Evolutionary conservation across 345 rosid genomes (phyloP).

Genomic region (Gossypium mustelinum): DNA sequence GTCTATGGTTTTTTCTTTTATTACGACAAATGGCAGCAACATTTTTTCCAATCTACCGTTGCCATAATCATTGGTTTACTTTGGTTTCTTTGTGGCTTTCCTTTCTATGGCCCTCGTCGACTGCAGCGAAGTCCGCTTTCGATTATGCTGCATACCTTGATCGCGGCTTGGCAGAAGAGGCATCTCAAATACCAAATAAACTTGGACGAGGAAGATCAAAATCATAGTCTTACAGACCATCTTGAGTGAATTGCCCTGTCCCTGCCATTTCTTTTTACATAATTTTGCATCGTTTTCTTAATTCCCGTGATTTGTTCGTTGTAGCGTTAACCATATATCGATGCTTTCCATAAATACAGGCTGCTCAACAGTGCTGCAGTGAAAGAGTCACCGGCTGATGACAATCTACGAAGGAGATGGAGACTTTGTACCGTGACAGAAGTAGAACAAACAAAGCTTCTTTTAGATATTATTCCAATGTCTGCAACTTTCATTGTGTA

Average conservation of each 20-base stretch:
- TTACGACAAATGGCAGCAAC: not conserved
- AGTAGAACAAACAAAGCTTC: constrained; percentile 5
- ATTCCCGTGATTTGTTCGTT: not conserved
- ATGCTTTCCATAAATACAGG: not conserved
- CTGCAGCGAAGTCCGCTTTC: not conserved
- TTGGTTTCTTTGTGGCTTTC: constrained; percentile 9
- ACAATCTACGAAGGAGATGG: not conserved
- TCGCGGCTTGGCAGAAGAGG: not conserved
- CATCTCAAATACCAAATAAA: not conserved
- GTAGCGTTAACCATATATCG: not conserved
- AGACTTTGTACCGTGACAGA: not conserved
- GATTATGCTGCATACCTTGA: not conserved
- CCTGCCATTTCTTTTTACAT: not conserved
- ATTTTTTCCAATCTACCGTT: not conserved
- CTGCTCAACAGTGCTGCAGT: not conserved
- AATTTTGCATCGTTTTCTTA: not conserved
- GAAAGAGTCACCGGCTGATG: not conserved
- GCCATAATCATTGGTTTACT: constrained; percentile 1
- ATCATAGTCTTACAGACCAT: not conserved
- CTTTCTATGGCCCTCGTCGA: not conserved
- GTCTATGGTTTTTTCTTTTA: not conserved
- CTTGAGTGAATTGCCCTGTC: not conserved
- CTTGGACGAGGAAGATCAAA: not conserved
- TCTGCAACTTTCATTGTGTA: not conserved
- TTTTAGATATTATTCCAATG: constrained; percentile 1